Evolutionary conservation across 345 rosid genomes (phyloP), one percentile per base, ranked within the genome.

Genomic region (Erysimum cheiranthoides): DNA sequence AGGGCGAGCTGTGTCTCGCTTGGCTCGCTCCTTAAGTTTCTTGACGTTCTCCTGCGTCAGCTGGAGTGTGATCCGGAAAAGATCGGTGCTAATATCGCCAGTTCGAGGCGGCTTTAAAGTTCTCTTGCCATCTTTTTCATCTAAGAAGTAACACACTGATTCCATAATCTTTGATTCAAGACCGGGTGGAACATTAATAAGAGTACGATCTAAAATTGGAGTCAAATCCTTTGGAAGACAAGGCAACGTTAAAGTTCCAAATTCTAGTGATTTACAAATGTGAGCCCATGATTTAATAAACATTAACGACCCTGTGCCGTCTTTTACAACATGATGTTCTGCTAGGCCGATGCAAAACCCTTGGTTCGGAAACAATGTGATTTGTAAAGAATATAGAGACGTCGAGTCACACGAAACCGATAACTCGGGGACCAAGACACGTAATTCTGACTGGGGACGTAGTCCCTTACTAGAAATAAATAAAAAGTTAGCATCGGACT

Each of bases 211-310:
- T 7, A 79, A 25, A 46, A 32, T 35, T 4, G 84, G 82, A 28
- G 61, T 68, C 8, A 78, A 16, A 6, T 43, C 73, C 1, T 21
- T 14, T 1, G 49, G 49, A 45, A 45, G 49, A 5, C 17, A 13
- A 43, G 74, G 61, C 6, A 83, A 16, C 3, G 27, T n/a, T 1
- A 27, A 2, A 10, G 28, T 6, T 42, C 42, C 61, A 17, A 59
- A 50, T n/a, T 14, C 49, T 0, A 45, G 8, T 45, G n/a, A n/a
- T 10, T 74, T 59, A 59, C 78, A 82, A 2, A 62, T 3, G 8
- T 72, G 64, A 57, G 80, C 80, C 80, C 79, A 79, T 5, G 85
- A 36, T 47, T 82, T 78, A 36, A 61, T 18, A 49, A 78, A 82
- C 72, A 43, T 34, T n/a, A 54, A 8, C 1, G 59, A 14, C 49